Percentiles rank a stretch among this genome's conserved stretches.
phyloP scores from a whole-genome alignment of 192 early-diverging fungal genomes.

The Rhizophagus sp. region DNA sequence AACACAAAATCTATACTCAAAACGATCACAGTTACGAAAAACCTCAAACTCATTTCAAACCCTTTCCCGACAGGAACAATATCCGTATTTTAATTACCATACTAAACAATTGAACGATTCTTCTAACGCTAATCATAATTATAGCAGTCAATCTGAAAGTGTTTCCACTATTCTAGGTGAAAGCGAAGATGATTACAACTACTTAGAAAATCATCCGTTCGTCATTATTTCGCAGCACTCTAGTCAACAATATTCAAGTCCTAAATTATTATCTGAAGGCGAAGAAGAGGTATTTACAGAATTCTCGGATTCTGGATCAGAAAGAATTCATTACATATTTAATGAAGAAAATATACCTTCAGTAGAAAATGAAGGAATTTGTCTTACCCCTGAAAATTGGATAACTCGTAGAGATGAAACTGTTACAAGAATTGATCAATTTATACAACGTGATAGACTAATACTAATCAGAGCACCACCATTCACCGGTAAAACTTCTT shows the following conservation, averaged over 20 bases:
- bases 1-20: not conserved
- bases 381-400: conserved; percentile 20
- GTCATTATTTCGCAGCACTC: not conserved
- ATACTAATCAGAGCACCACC: conserved; percentile 24
- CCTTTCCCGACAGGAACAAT: not conserved
- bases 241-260: not conserved
- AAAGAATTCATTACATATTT: not conserved
- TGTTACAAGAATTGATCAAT: conserved; percentile 14
- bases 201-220: not conserved
- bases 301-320: not conserved
- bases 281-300: not conserved
- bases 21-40: not conserved
- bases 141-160: not conserved
- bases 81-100: too few species aligned
- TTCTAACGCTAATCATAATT: not conserved
- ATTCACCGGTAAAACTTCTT: conserved; percentile 27
- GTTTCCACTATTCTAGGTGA: not conserved
- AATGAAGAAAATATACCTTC: conserved; percentile 1
- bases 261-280: not conserved
- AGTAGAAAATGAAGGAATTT: conserved; percentile 27
- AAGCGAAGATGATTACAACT: not conserved
- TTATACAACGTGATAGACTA: conserved; percentile 16
- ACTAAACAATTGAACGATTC: too few species aligned
- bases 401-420: conserved; percentile 27
- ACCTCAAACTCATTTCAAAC: not conserved